Evolutionary conservation across 225 moss, liverwort and hornwort species (phyloP), one percentile per base, ranked within the genome.

Genomic region (Rhytidiadelphus loreus): DNA sequence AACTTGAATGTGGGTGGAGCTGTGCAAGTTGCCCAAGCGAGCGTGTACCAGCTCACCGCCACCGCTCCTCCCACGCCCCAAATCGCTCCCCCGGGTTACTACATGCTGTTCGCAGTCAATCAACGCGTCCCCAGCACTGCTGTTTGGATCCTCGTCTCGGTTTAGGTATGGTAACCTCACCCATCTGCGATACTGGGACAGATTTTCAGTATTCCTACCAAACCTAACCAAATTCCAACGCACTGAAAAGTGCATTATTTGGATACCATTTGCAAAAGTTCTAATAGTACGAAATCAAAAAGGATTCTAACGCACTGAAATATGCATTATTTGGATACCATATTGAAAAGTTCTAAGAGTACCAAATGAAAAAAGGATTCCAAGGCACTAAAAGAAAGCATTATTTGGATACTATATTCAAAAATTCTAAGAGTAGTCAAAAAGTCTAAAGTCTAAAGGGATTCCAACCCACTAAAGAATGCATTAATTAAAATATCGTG

Each of bases 91-190:
- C 92, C 94, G 8, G 86, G 90, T 2, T 95, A 93, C 59, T 95
- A 95, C 81, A 93, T 95, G 93, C 13, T 95, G 87, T 95, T 95
- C 56, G 94, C 94, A 39, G 93, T 95, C 29, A 92, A 93, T 82
- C 93, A 93, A 81, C 92, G 88, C 21, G 72, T 95, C 46, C 93
- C 94, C 50, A 93, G 94, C 68, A 46, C 68, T 17, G 93, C 92
- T 64, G 93, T 85, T 61, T 95, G 94, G 94, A 41, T 95, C 64
- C 91, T 24, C 33, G 64, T 94, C 59, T 89, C 90, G 46, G 7
- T 82, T 43, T 92, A 88, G 88, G 37, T 61, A 33, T 3, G 65
- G 43, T 32, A 64, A 53, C 52, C 39, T 29, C 62, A 76, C 44
- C 35, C n/a, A 4, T 43, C 77, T 78, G 41, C 30, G 32, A 32